These are phyloP conservation scores for Penicillium sp. DNA, from an alignment of 2,329 filamentous ascomycete genomes.

Conservation along the genomic window DNA sequence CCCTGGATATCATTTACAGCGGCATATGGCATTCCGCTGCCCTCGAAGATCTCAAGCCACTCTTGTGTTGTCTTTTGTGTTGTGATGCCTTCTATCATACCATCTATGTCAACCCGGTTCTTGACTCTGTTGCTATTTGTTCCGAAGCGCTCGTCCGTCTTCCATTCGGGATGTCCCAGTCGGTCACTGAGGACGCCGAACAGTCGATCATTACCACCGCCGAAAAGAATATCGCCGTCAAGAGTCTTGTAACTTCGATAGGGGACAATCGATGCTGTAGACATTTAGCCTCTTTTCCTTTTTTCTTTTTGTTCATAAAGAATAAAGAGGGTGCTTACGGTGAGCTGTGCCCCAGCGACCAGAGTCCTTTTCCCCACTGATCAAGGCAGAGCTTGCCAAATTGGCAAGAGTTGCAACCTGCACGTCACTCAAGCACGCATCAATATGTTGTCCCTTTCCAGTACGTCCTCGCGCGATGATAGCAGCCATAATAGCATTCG, in stretches of 20 bases:
- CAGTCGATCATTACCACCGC: slow-evolving; percentile 61
- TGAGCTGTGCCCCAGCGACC: slow-evolving; percentile 96
- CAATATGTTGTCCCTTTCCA: slow-evolving; percentile 84
- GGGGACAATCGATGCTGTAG: slow-evolving; percentile 84
- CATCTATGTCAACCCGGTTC: slow-evolving; percentile 73
- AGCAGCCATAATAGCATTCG: slow-evolving; percentile 92
- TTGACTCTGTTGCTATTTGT: slow-evolving; percentile 58
- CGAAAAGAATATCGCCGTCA: slow-evolving; percentile 61
- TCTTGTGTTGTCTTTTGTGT: slow-evolving; percentile 74
- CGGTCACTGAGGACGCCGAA: slow-evolving; percentile 58
- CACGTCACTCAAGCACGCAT: slow-evolving; percentile 86
- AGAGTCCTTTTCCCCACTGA: slow-evolving; percentile 80
- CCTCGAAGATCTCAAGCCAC: slow-evolving; percentile 83
- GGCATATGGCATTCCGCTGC: slow-evolving; percentile 89
- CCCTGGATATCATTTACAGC: slow-evolving; percentile 89
- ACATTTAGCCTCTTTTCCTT: not conserved
- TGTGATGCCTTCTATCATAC: slow-evolving; percentile 72
- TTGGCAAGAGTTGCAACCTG: slow-evolving; percentile 94
- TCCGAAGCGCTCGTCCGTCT: slow-evolving; percentile 52
- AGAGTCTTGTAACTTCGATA: slow-evolving; percentile 74
- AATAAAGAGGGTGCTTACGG: slow-evolving; percentile 52
- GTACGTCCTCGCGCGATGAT: slow-evolving; percentile 71
- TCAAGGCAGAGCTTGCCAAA: slow-evolving; percentile 84
- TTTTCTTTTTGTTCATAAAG: not conserved
- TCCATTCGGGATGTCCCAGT: slow-evolving; percentile 57